Base-by-base conservation (phyloP, 2,329 filamentous ascomycete genomes). In the Cytospora piceicola region DNA sequence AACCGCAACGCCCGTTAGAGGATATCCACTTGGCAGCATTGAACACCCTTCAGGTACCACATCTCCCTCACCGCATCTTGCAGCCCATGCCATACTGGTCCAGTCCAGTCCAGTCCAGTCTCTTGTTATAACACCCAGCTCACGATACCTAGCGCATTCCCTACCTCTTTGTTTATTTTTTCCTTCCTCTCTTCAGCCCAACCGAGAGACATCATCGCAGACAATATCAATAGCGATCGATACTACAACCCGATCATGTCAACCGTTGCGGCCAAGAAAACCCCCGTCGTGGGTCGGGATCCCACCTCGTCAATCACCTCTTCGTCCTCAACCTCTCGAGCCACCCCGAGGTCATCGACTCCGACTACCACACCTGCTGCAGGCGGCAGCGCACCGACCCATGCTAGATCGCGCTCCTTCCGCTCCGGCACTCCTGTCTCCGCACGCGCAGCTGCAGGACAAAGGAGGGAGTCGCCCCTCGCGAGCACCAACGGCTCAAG, bases 341-440 rank as follows among this genome's bases (percentile, higher is more conserved):
- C 49, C 69, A 72, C 74, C 68, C 72, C 75, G 49, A 73, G 83
- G 68, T 79, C 85, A 29, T 83, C 86, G 58, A 81, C 83, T 34
- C 80, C 83, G 67, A 77, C 82, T 20, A 76, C 81, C 36, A 73
- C 78, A 34, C 78, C 80, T 68, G 78, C 78, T 30, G 74, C 77
- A 52, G 74, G 74, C 61, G 75, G 73, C 57, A 76, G 79, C 68
- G 80, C 82, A 63, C 84, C 89, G 67, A 66, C 46, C 51, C 66
- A 68, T 62, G 63, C 66, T 14, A 62, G 66, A 7, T 88, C 85
- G 56, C 85, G 89, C 68, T 92, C 91, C 17, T 80, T 87, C 68
- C 87, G 91, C 72, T 80, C 80, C 39, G 84, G 83, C 63, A 85
- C 85, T n/a, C 86, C 89, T 36, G 85, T 92, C 27, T 92, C 91